These are phyloP conservation scores for Phialocephala subalpina DNA, from an alignment of 2,329 filamentous ascomycete species.

Conservation along the genomic window DNA sequence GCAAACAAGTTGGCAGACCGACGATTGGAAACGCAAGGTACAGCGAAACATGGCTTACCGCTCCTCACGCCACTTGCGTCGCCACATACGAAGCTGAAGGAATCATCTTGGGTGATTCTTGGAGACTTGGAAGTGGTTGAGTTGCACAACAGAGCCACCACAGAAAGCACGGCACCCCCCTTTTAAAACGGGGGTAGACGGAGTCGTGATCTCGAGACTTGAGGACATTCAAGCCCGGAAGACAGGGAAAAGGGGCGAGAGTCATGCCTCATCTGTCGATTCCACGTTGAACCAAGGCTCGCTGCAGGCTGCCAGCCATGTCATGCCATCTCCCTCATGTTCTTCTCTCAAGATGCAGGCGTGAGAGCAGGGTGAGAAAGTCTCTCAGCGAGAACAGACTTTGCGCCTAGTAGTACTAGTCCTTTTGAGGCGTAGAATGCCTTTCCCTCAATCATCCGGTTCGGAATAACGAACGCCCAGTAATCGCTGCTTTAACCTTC, in stretches of 20 bases:
- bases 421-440: too few species aligned
- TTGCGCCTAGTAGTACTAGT: too few species aligned
- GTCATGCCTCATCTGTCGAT: not conserved
- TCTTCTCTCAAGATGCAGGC: not conserved
- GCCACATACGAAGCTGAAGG: slow-evolving; percentile 3
- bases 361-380: not conserved
- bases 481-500: not conserved
- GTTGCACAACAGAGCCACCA: slow-evolving; percentile 12
- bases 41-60: slow-evolving; percentile 5
- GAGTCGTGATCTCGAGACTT: not conserved
- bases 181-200: not conserved
- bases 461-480: too few species aligned
- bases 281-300: not conserved
- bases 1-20: too few species aligned
- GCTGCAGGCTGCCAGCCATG: not conserved
- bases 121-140: slow-evolving; percentile 1
- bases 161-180: not conserved
- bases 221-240: not conserved
- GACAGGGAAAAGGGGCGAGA: not conserved
- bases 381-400: not conserved
- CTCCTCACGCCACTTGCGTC: slow-evolving; percentile 6
- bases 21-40: not conserved
- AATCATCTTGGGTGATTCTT: not conserved
- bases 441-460: too few species aligned
- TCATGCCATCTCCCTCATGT: slow-evolving; percentile 4